phyloP scores from a whole-genome alignment of 805 yeast species.

The Cyberlindnera mrakii region DNA sequence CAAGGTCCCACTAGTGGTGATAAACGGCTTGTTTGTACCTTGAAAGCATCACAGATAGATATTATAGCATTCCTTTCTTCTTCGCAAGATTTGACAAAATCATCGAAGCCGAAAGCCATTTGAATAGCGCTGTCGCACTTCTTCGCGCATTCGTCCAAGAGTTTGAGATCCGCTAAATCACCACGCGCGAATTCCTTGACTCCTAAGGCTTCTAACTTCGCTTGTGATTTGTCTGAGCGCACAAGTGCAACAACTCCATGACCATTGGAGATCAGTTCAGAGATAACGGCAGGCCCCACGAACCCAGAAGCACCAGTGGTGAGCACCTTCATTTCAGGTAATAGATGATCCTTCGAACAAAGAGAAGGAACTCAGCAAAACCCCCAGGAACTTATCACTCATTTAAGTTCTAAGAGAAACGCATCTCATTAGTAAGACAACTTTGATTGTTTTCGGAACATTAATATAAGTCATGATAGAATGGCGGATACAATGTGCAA shows the following conservation, averaged over 20 bases:
- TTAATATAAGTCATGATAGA: no score
- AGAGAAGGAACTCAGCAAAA: no score
- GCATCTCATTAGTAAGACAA: no score
- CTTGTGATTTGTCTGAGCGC: constrained; percentile 27
- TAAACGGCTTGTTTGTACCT: constrained; percentile 26
- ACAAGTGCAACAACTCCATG: constrained; percentile 27
- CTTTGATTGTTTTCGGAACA: no score
- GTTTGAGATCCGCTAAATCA: constrained; percentile 23
- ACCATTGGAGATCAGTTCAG: constrained; percentile 20
- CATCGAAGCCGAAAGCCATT: constrained; percentile 27
- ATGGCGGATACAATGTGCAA: no score
- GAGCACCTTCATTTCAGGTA: constrained; percentile 24
- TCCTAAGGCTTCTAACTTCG: constrained; percentile 23
- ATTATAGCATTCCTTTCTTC: constrained; percentile 25
- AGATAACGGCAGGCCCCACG: constrained; percentile 24
- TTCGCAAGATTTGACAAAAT: constrained; percentile 11
- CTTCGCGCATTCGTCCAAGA: constrained; percentile 23
- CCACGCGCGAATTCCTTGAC: constrained; percentile 25
- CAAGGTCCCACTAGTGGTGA: constrained; percentile 22
- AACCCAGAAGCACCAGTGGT: constrained; percentile 33
- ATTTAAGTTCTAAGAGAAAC: no score
- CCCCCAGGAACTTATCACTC: no score
- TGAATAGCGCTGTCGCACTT: constrained; percentile 33
- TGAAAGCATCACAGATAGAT: constrained; percentile 24
- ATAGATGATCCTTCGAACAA: constrained; percentile 1